Base-by-base conservation (phyloP, 2,329 filamentous ascomycete genomes). In the Lachnellula suecica region DNA sequence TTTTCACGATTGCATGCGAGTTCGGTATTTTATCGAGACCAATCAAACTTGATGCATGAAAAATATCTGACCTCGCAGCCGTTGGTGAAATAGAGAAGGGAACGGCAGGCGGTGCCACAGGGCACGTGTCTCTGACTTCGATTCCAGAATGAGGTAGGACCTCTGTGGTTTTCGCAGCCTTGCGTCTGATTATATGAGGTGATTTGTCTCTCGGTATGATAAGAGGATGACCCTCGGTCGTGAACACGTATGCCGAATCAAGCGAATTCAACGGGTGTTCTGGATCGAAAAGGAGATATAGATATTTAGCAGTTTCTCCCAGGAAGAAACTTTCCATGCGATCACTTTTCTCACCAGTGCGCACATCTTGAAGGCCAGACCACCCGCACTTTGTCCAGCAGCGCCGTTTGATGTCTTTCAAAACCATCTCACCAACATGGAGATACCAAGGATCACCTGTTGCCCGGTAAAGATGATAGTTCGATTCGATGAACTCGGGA, bases 291-390 rank as follows among this genome's bases (percentile, higher is more conserved):
- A 97, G 81, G 49, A 99, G 75, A 68, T 95, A 97, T 57, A 99
- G 77, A 69, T 99, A 99, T 71, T 97, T 97, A 41, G 91, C 87
- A 1, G 94, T 99, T 71, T 99, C 94, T 13, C 94, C 93, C 1
- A 99, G 79, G 66, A 97, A 97, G 77, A 97, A 99, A 68, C 93
- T 97, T 71, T 99, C 94, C 94, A 97, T 97, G 29, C 94, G 87
- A 68, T 99, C 92, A 61, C 83, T 89, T 70, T 91, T 84, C 71
- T 97, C 90, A 3, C 93, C 93, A 4, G 82, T 89, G 29, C 86
- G 76, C 8, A 93, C 89, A 68, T 92, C 87, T 64, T 91, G 87
- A 31, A 97, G 77, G 1, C 93, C 93, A 13, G 93, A 89, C 91
- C 93, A 97, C 37, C 94, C 94, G 64, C 94, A 99, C 56, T 83